A percentile compares a stretch with the other conserved stretches of the same genome.
These are phyloP conservation scores for Colletotrichum neosansevieriae DNA, from an alignment of 2,329 filamentous ascomycete genomes.

Conservation along the genomic window DNA sequence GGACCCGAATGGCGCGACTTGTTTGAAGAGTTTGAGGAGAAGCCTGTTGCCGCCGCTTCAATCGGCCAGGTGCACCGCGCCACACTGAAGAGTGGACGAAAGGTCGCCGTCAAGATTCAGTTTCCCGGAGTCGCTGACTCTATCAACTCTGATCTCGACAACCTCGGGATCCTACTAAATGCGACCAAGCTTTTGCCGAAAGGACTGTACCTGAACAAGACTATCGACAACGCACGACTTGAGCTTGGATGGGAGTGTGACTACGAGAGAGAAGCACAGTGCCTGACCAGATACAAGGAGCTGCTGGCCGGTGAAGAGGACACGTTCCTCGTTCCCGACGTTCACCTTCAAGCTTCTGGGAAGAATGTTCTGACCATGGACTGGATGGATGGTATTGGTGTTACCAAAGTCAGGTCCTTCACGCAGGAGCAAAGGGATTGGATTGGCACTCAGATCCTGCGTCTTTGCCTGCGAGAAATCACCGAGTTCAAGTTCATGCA, in stretches of 20 bases:
- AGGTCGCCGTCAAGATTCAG: conserved; percentile 95
- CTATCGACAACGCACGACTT: conserved; percentile 91
- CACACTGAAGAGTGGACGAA: conserved; percentile 77
- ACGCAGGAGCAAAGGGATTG: conserved; percentile 90
- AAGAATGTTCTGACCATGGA: conserved; percentile 93
- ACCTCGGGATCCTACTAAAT: conserved; percentile 89
- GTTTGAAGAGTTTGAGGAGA: conserved; percentile 87
- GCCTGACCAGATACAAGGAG: conserved; percentile 79
- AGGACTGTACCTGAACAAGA: conserved; percentile 95
- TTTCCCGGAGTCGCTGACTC: conserved; percentile 96
- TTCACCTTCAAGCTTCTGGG: conserved; percentile 84
- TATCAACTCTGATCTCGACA: conserved; percentile 96
- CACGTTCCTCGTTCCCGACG: conserved; percentile 82
- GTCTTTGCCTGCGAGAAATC: conserved; percentile 92
- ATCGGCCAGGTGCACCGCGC: conserved; percentile 97
- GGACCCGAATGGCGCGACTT: conserved; percentile 87
- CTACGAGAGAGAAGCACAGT: conserved; percentile 89
- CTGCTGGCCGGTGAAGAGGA: conserved; percentile 81
- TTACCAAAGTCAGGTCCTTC: conserved; percentile 83
- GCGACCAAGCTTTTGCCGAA: conserved; percentile 91
- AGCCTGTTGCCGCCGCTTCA: conserved; percentile 92
- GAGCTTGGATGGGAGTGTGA: conserved; percentile 98
- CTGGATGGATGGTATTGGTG: conserved; percentile 86
- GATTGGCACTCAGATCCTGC: conserved; percentile 94
- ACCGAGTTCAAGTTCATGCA: conserved; percentile 98